Percentiles rank a stretch among this genome's conserved stretches.
These are phyloP conservation scores for Zymoseptoria passerinii DNA, from an alignment of 2,329 filamentous ascomycete genomes.

Conservation along the genomic window DNA sequence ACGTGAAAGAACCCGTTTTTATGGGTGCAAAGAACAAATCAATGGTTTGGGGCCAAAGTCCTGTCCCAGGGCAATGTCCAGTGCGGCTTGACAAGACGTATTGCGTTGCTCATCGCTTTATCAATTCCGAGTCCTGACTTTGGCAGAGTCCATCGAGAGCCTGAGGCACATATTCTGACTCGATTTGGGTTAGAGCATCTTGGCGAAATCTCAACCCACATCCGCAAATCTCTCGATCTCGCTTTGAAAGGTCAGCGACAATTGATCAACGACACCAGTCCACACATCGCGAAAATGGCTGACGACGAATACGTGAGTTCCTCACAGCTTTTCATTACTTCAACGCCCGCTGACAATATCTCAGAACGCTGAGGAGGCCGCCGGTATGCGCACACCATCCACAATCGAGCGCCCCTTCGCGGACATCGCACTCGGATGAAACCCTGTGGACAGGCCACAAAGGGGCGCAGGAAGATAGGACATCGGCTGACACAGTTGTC, in stretches of 20 bases:
- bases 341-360: slow-evolving; percentile 18
- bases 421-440: slow-evolving; percentile 27
- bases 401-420: slow-evolving; percentile 19
- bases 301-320: slow-evolving; percentile 78
- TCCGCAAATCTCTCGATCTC: not conserved
- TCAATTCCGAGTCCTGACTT: too few species aligned
- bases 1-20: too few species aligned
- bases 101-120: too few species aligned
- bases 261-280: slow-evolving; percentile 16
- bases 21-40: too few species aligned
- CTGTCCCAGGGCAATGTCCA: too few species aligned
- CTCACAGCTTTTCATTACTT: slow-evolving; percentile 2
- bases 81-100: too few species aligned
- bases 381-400: slow-evolving; percentile 47
- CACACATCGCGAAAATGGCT: slow-evolving; percentile 59
- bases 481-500: slow-evolving; percentile 28
- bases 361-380: slow-evolving; percentile 94
- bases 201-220: not conserved
- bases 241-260: not conserved
- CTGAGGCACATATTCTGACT: not conserved
- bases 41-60: too few species aligned
- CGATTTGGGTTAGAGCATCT: not conserved
- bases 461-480: slow-evolving; percentile 34
- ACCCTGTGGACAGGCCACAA: slow-evolving; percentile 36
- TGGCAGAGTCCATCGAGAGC: not conserved